Evolutionary conservation across 2,329 filamentous ascomycete genomes (phyloP), one percentile per base, ranked within the genome.

Genomic region (Bipolaris sorokiniana): DNA sequence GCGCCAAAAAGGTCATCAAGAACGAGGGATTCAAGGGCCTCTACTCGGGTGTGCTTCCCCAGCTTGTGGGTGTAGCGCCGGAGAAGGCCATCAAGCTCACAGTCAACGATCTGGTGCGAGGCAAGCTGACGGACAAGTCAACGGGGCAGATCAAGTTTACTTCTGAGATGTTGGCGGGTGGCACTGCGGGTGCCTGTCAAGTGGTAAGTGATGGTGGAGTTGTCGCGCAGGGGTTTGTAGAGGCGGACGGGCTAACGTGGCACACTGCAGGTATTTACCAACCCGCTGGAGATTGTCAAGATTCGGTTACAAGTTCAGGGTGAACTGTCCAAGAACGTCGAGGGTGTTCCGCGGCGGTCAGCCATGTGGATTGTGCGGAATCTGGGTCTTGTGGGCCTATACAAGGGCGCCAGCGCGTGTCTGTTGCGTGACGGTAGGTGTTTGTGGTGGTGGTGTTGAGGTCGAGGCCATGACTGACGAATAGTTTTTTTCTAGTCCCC

Each of bases 51-150:
- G 92, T 99, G 18, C 78, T 97, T 50, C 95, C 95, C 10, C 95
- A 99, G 82, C 85, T 99, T 44, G 91, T 99, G 62, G 95, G 95
- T 77, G 95, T 99, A 44, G 95, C 95, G n/a, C 95, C 95, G 1
- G 95, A 99, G 78, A 99, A 99, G 83, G 95, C 95, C 67, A 99
- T 99, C 81, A 99, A 99, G 82, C 86, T 99, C 62, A 99, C 95
- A 0, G 93, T 99, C 71, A 99, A 99, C 78, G 95, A 99, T 74
- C 80, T 99, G 52, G 92, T 96, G 20, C 89, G 95, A 72, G 84
- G 85, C 7, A 83, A 85, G 64, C 89, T 93, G 71, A 90, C 88
- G 3, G 88, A 92, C 70, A 86, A 87, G 71, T 85, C 91, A 62
- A 87, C 85, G 40, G 89, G 90, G 48, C 81, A 86, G 57, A 97